Conservation (phyloP, 179 eudicot species). For the Amaranthus tricolor region DNA sequence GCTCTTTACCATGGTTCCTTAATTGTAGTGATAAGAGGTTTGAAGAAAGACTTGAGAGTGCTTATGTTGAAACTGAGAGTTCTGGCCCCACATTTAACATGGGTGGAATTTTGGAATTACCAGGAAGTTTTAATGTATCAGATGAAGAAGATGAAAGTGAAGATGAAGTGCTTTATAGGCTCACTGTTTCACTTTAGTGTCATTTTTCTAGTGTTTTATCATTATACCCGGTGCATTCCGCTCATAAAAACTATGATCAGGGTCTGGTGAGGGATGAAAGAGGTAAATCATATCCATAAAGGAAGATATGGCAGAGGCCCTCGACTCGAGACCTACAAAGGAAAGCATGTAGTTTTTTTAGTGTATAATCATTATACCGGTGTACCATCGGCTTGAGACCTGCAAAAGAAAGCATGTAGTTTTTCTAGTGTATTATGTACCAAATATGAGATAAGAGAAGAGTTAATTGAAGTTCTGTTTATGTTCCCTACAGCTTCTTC, state of each 20-base stretch:
- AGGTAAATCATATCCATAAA: too few species aligned
- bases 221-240: too few species aligned
- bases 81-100: slow-evolving; percentile 66
- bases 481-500: neutral
- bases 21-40: slow-evolving; percentile 91
- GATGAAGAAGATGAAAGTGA: slow-evolving; percentile 88
- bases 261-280: too few species aligned
- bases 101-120: slow-evolving; percentile 88
- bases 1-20: slow-evolving; percentile 76
- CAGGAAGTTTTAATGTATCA: slow-evolving; percentile 50
- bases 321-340: too few species aligned
- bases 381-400: too few species aligned
- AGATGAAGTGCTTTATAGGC: slow-evolving; percentile 84
- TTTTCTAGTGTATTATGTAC: slow-evolving; percentile 16
- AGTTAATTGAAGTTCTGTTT: slow-evolving; percentile 1
- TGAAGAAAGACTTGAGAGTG: slow-evolving; percentile 72
- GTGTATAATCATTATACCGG: too few species aligned
- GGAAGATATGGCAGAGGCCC: too few species aligned
- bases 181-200: slow-evolving; percentile 69
- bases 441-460: slow-evolving; percentile 13
- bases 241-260: too few species aligned
- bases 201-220: slow-evolving; percentile 9
- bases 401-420: neutral
- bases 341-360: too few species aligned
- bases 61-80: slow-evolving; percentile 58